phyloP scores from a whole-genome alignment of 2,329 filamentous ascomycete species.

The Aspergillus niger region DNA sequence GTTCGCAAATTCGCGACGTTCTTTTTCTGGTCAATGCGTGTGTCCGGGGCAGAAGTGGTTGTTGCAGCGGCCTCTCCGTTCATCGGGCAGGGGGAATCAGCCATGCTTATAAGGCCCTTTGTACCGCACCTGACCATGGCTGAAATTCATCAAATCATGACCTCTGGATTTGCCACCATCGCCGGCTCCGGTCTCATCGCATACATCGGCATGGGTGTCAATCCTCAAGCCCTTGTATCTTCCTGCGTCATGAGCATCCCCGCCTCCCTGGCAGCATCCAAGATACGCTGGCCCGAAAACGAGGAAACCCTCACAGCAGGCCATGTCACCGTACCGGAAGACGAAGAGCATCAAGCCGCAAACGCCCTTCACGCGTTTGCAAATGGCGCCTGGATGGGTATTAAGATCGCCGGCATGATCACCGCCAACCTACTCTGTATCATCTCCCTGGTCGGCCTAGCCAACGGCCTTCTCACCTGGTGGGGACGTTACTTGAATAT shows the following conservation, averaged over 20 bases:
- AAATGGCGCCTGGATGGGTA: slow-evolving; percentile 79
- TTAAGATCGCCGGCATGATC: slow-evolving; percentile 86
- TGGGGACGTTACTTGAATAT: slow-evolving; percentile 79
- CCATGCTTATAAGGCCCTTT: slow-evolving; percentile 88
- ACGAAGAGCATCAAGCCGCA: slow-evolving; percentile 68
- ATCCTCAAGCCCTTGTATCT: slow-evolving; percentile 80
- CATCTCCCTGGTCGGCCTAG: slow-evolving; percentile 71
- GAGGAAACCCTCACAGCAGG: slow-evolving; percentile 84
- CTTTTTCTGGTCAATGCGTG: slow-evolving; percentile 86
- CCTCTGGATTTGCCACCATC: slow-evolving; percentile 88
- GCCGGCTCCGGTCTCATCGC: slow-evolving; percentile 83
- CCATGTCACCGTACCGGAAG: slow-evolving; percentile 76
- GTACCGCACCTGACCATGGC: slow-evolving; percentile 81
- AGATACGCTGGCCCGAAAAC: slow-evolving; percentile 84
- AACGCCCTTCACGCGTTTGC: slow-evolving; percentile 85
- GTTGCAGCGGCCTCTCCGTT: slow-evolving; percentile 91
- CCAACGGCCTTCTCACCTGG: slow-evolving; percentile 79
- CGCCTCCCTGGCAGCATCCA: slow-evolving; percentile 83
- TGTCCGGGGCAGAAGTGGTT: slow-evolving; percentile 90
- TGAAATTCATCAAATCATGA: slow-evolving; percentile 91
- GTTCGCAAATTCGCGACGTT: slow-evolving; percentile 83
- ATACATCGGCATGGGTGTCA: slow-evolving; percentile 82
- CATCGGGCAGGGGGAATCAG: slow-evolving; percentile 91
- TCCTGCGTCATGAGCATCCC: slow-evolving; percentile 96
- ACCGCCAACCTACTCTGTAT: slow-evolving; percentile 78